Conservation (phyloP, 495 filamentous ascomycete genomes). For the Amorphotheca resinae region DNA sequence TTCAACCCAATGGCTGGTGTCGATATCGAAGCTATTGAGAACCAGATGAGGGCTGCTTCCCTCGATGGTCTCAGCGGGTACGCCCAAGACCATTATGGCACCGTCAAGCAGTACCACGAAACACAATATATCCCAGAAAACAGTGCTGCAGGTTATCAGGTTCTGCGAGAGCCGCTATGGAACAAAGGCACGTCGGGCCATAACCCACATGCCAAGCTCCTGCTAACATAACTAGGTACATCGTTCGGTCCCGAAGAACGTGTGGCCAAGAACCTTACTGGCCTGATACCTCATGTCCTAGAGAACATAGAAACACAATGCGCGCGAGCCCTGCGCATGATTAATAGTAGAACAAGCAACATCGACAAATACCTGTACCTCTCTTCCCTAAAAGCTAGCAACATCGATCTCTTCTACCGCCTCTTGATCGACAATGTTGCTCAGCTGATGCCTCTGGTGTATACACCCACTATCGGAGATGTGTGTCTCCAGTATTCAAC, state of each 20-base stretch:
- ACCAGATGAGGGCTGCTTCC: slow-evolving; percentile 38
- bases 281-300: slow-evolving; percentile 44
- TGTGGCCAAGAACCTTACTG: slow-evolving; percentile 42
- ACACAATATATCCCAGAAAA: slow-evolving; percentile 37
- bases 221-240: slow-evolving; percentile 27
- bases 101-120: slow-evolving; percentile 35
- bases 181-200: slow-evolving; percentile 36
- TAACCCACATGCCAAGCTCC: background rate
- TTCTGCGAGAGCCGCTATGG: slow-evolving; percentile 43
- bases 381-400: slow-evolving; percentile 73
- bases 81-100: slow-evolving; percentile 35
- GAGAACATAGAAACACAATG: slow-evolving; percentile 40
- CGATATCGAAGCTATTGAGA: slow-evolving; percentile 38
- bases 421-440: slow-evolving; percentile 82
- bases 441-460: slow-evolving; percentile 87
- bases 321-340: slow-evolving; percentile 45
- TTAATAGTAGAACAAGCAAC: slow-evolving; percentile 60
- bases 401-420: slow-evolving; percentile 90
- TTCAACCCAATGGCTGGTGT: slow-evolving; percentile 42
- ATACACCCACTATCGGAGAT: slow-evolving; percentile 94
- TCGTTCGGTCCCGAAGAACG: slow-evolving; percentile 45
- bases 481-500: slow-evolving; percentile 93
- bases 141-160: slow-evolving; percentile 40
- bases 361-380: slow-evolving; percentile 96
- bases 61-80: slow-evolving; percentile 41